Base-by-base conservation (phyloP, 176 grass and related monocot species). In the Areca catechu region DNA sequence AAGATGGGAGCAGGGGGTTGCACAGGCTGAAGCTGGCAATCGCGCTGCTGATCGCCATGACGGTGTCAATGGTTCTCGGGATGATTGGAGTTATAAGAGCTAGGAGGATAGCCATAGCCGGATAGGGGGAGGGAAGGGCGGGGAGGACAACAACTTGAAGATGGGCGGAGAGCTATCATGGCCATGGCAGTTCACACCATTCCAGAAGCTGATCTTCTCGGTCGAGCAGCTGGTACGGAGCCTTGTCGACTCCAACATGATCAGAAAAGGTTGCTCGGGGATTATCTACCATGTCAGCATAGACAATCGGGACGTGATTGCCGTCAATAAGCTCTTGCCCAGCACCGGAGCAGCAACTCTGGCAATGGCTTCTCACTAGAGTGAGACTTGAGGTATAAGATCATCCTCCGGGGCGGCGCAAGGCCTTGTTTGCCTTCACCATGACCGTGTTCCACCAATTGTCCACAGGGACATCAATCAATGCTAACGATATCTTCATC, bases 161-260 rank as follows among this genome's bases (percentile, higher is more conserved):
- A 48, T 71, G 56, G 78, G 74, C 53, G 54, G 75, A 10, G 86
- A 88, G 16, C 68, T 88, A 69, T 61, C 83, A 50, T 97, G 93
- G 87, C 93, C 93, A 3, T 97, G 93, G 93, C 93, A 91, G 77
- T 91, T 97, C 81, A 97, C 87, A 20, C 87, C 87, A 48, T 97
- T 97, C 74, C 93, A 97, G 82, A 97, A 97, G 62, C 76, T 97
- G 60, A 97, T 74, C 58, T 91, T 97, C 69, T 88, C 81, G 0
- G 81, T 97, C 20, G 93, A 97, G 3, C 81, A 97, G 74, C 83
- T 97, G 23, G 87, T 97, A 24, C 58, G 87, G 9, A 85, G 58
- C 84, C 72, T 97, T 0, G 81, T 88, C 4, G 93, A 97, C 54
- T 81, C 55, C 22, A 97, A 97, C 75, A 66, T 97, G 23, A 92